These are phyloP conservation scores for Apiospora marii DNA, from an alignment of 2,329 filamentous ascomycete species.

Conservation along the genomic window DNA sequence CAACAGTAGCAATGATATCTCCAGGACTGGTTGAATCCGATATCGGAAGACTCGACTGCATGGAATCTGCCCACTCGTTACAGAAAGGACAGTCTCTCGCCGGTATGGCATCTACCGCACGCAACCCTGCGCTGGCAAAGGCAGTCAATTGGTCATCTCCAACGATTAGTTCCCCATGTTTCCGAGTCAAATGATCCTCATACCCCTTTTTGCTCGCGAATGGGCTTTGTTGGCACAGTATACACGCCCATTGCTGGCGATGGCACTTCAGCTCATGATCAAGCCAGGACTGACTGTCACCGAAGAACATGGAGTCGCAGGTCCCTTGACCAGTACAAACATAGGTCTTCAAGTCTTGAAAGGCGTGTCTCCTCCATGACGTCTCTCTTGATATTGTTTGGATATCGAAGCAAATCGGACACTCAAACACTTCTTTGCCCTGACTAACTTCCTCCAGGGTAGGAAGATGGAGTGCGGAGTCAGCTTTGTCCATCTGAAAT, in stretches of 20 bases:
- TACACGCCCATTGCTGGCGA: conserved; percentile 6
- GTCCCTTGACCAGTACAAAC: not conserved
- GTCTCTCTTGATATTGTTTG: not conserved
- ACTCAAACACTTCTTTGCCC: not conserved
- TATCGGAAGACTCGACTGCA: not conserved
- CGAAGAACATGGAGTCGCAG: not conserved
- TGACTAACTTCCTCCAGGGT: not conserved
- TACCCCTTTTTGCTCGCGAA: not conserved
- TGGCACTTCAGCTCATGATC: conserved; percentile 8
- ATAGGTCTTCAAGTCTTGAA: not conserved
- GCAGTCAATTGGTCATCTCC: not conserved
- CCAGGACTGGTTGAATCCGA: not conserved
- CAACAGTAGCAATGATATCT: not conserved
- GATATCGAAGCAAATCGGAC: not conserved
- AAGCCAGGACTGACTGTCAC: not conserved
- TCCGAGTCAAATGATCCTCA: not conserved
- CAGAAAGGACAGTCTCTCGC: not conserved
- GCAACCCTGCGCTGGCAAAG: not conserved
- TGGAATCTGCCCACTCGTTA: not conserved
- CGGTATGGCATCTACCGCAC: not conserved
- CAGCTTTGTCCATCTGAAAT: not conserved
- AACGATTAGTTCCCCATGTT: not conserved
- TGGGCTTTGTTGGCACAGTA: not conserved
- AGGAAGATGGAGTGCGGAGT: not conserved
- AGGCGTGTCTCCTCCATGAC: not conserved